Base-by-base conservation (phyloP, 2,329 filamentous ascomycete species). In the Penicillium vulpinum region DNA sequence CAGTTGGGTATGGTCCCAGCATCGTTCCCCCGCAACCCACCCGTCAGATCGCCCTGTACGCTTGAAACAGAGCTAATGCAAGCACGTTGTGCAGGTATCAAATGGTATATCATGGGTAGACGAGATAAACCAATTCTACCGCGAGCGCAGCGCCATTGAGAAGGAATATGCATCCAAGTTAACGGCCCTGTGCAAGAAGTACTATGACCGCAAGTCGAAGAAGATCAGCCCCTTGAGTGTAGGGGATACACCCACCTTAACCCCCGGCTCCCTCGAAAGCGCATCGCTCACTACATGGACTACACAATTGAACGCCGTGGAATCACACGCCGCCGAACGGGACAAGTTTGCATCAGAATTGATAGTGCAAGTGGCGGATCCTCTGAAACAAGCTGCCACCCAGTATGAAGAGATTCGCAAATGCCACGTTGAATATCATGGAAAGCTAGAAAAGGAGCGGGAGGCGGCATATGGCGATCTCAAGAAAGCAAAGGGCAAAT, bases 251-350 rank as follows among this genome's bases (percentile, higher is more conserved):
- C 94, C 94, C 36, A 85, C 86, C 57, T 89, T 97, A 82, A 97
- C 94, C 2, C 94, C 94, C 1, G 94, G 95, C 2, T 97, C 93
- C 33, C 84, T 99, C 51, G 94, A 99, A 76, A 95, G 92, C 73
- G 94, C 94, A 51, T 97, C 93, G 22, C 85, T 99, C 72, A 97
- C 93, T 26, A 99, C 93, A 51, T 99, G 94, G 94, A 89, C 91
- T 13, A 94, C 92, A 4, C 94, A 97, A 75, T 84, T 99, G 52
- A 92, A 86, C 29, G 95, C 92, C 0, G 83, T 97, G 63, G 95
- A 99, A 77, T 85, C 87, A 41, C 86, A 92, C 66, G 94, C 94
- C 39, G 84, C 86, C 61, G 93, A 97, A 75, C 92, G 97, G 76
- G 93, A 97, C 65, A 85, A 86, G 64, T 96, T 90, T 72, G 89